phyloP scores from a whole-genome alignment of 805 yeast genomes.

The Pichia cabralensis region DNA sequence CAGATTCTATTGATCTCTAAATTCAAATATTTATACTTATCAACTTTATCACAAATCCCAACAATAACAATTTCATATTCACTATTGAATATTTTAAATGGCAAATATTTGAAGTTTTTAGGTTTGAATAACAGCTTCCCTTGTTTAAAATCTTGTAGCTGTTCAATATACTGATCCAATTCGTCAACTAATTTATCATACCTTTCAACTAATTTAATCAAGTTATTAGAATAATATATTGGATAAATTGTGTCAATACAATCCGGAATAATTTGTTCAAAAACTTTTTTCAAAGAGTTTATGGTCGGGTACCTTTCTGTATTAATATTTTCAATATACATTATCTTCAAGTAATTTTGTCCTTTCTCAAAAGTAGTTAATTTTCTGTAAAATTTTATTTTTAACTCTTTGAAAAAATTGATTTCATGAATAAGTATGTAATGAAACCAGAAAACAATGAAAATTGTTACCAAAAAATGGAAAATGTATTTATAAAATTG shows the following conservation, averaged over 20 bases:
- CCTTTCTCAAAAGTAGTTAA: constrained; percentile 12
- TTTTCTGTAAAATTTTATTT: constrained; percentile 33
- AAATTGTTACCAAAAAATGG: constrained; percentile 52
- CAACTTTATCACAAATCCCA: constrained; percentile 15
- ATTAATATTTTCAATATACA: constrained; percentile 33
- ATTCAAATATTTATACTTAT: constrained; percentile 12
- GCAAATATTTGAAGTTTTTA: constrained; percentile 13
- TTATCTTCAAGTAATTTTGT: constrained; percentile 20
- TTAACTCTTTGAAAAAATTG: constrained; percentile 36
- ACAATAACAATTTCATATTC: constrained; percentile 11
- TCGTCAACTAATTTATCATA: constrained; percentile 22
- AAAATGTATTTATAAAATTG: constrained; percentile 42
- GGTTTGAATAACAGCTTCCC: constrained; percentile 5
- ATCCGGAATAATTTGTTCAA: constrained; percentile 36
- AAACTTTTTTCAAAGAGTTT: constrained; percentile 21
- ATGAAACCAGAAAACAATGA: constrained; percentile 49
- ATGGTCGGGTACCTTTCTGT: constrained; percentile 27
- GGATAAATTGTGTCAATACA: constrained; percentile 53
- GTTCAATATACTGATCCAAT: constrained; percentile 32
- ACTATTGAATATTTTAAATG: constrained; percentile 9
- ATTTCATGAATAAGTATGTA: constrained; percentile 48
- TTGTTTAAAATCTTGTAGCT: constrained; percentile 25
- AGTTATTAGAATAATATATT: constrained; percentile 33
- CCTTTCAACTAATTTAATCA: constrained; percentile 24
- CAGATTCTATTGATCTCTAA: constrained; percentile 7